Percentiles rank a stretch among this genome's conserved stretches.
Evolutionary conservation across 352 stramenopile genomes (phyloP).

Genomic region (Elongisporangium undulatum): DNA sequence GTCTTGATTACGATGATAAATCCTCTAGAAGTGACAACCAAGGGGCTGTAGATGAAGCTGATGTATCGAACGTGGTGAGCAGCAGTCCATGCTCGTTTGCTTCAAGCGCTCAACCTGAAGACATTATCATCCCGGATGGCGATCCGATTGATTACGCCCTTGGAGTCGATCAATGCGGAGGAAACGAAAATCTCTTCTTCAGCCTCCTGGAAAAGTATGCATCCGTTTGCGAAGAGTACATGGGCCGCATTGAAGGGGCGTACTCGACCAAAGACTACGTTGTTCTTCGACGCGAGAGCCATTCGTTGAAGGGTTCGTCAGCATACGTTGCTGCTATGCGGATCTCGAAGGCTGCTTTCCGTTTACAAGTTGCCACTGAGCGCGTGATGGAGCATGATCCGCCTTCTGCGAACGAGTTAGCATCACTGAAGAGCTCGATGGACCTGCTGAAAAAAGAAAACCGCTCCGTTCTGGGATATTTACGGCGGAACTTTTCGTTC

Average conservation of each 20-base stretch:
- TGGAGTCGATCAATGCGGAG: slow-evolving; percentile 78
- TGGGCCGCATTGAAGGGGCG: slow-evolving; percentile 66
- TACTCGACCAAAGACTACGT: slow-evolving; percentile 51
- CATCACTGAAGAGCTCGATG: slow-evolving; percentile 36
- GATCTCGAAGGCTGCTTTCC: slow-evolving; percentile 79
- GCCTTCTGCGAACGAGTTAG: slow-evolving; percentile 24
- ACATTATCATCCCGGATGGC: slow-evolving; percentile 70
- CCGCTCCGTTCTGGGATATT: slow-evolving; percentile 65
- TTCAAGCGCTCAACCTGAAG: slow-evolving; percentile 43
- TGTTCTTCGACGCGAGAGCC: slow-evolving; percentile 65
- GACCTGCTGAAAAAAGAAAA: slow-evolving; percentile 73
- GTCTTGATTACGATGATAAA: not conserved
- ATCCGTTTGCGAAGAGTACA: slow-evolving; percentile 63
- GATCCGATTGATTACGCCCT: slow-evolving; percentile 79
- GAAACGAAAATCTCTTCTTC: slow-evolving; percentile 81
- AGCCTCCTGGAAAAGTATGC: slow-evolving; percentile 80
- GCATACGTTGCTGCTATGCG: slow-evolving; percentile 81
- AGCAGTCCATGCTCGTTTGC: slow-evolving; percentile 39
- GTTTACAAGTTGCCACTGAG: slow-evolving; percentile 70
- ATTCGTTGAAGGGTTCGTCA: slow-evolving; percentile 86
- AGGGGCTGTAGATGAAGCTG: slow-evolving; percentile 12
- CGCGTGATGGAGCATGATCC: slow-evolving; percentile 60
- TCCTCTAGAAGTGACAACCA: slow-evolving; percentile 10
- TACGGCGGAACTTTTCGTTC: slow-evolving; percentile 84
- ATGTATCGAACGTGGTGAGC: slow-evolving; percentile 17